Evolutionary conservation across 2,329 filamentous ascomycete genomes (phyloP).

Genomic region (Aspergillus sp.): DNA sequence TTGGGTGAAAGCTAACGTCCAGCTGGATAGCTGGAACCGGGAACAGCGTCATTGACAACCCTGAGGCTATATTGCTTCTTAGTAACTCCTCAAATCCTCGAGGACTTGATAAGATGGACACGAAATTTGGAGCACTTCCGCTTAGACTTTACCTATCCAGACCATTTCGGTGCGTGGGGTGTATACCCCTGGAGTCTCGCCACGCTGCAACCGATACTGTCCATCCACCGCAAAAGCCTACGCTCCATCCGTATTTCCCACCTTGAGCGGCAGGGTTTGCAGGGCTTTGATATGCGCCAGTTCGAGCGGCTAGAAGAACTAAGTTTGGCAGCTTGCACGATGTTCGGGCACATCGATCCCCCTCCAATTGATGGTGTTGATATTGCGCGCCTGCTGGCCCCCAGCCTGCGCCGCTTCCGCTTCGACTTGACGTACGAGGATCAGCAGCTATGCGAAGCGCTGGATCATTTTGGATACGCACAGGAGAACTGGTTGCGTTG

Average conservation of each 20-base stretch:
- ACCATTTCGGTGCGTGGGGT: too few species aligned
- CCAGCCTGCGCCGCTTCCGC: background rate
- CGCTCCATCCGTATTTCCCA: background rate
- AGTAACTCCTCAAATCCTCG: background rate
- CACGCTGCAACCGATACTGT: background rate
- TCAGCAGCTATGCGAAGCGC: background rate
- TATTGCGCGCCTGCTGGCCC: background rate
- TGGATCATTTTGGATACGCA: background rate
- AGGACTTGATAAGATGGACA: background rate
- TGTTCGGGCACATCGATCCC: background rate
- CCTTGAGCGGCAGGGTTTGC: background rate
- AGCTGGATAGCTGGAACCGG: background rate
- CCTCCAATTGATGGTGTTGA: background rate
- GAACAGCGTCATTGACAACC: background rate
- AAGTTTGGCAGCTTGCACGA: background rate
- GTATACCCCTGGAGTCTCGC: constrained; percentile 1
- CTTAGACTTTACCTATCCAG: background rate
- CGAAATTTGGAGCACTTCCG: background rate
- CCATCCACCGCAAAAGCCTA: background rate
- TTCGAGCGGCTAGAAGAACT: background rate
- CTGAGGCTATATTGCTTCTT: background rate
- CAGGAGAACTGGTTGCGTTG: background rate
- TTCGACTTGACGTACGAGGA: background rate
- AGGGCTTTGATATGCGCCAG: background rate
- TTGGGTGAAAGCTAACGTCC: too few species aligned